phyloP scores from a whole-genome alignment of 179 eudicot genomes.

The Heliamphora pulchella region DNA sequence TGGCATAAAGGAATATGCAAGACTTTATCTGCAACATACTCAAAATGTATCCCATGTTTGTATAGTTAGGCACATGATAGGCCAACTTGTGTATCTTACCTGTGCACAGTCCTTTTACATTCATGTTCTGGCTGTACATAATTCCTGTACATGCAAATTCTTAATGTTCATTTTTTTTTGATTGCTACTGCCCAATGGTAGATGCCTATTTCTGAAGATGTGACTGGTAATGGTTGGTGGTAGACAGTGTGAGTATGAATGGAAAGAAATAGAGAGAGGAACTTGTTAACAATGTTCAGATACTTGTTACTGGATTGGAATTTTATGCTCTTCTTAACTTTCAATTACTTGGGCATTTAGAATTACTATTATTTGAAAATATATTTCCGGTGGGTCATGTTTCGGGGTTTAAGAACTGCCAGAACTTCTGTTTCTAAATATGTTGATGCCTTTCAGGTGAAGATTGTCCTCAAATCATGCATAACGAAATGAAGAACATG shows the following conservation, averaged over 20 bases:
- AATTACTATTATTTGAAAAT: neutral
- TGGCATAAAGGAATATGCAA: slow-evolving; percentile 24
- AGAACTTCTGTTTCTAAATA: slow-evolving; percentile 10
- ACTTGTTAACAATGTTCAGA: slow-evolving; percentile 13
- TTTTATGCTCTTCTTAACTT: neutral
- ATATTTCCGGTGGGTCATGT: neutral
- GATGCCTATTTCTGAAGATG: neutral
- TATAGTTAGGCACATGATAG: slow-evolving; percentile 14
- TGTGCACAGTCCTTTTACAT: slow-evolving; percentile 21
- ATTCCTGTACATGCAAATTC: slow-evolving; percentile 10
- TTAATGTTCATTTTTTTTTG: slow-evolving; percentile 1
- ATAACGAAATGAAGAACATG: slow-evolving; percentile 26
- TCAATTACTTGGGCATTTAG: neutral
- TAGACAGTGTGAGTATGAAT: neutral
- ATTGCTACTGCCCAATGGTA: neutral
- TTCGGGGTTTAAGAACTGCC: neutral
- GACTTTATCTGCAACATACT: slow-evolving; percentile 12
- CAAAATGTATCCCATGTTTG: slow-evolving; percentile 2
- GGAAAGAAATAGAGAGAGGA: neutral
- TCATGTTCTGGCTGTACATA: neutral
- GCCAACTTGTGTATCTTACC: slow-evolving; percentile 13
- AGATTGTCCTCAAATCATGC: slow-evolving; percentile 23
- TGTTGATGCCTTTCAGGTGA: slow-evolving; percentile 44
- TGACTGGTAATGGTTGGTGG: neutral
- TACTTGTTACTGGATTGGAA: slow-evolving; percentile 18